phyloP scores from a whole-genome alignment of 75 land plant genomes.

The Sequoia sempervirens region DNA sequence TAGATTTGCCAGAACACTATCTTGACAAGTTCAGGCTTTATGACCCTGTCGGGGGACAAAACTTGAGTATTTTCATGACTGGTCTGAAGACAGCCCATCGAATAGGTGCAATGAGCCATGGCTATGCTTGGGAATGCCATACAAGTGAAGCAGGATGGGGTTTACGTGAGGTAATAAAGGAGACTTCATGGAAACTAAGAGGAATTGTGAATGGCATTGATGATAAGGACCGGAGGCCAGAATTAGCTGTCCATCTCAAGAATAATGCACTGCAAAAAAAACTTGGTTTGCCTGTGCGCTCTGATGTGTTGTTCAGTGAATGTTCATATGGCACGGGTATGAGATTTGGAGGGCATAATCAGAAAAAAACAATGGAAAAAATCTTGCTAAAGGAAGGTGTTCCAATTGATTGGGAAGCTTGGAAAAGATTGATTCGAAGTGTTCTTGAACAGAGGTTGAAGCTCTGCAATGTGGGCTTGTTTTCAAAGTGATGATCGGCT shows the following conservation, averaged over 20 bases:
- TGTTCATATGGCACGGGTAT: too few species aligned
- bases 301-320: too few species aligned
- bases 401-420: too few species aligned
- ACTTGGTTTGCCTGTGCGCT: too few species aligned
- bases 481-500: too few species aligned
- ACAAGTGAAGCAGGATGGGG: conserved; percentile 96
- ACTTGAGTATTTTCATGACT: conserved; percentile 84
- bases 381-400: too few species aligned
- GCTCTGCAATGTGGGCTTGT: too few species aligned
- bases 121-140: conserved; percentile 91
- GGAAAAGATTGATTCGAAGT: too few species aligned
- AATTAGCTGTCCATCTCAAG: conserved; percentile 48
- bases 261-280: too few species aligned
- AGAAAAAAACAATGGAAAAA: too few species aligned
- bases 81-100: conserved; percentile 86
- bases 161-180: conserved; percentile 63
- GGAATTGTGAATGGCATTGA: conserved; percentile 99
- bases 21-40: conserved; percentile 54
- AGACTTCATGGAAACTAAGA: conserved; percentile 76
- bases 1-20: conserved; percentile 79
- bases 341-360: too few species aligned
- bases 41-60: conserved; percentile 89
- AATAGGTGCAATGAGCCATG: conserved; percentile 83
- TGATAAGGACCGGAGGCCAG: conserved; percentile 80
- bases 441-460: too few species aligned